Conservation (phyloP, 805 yeast species). For the Candida piceae region DNA sequence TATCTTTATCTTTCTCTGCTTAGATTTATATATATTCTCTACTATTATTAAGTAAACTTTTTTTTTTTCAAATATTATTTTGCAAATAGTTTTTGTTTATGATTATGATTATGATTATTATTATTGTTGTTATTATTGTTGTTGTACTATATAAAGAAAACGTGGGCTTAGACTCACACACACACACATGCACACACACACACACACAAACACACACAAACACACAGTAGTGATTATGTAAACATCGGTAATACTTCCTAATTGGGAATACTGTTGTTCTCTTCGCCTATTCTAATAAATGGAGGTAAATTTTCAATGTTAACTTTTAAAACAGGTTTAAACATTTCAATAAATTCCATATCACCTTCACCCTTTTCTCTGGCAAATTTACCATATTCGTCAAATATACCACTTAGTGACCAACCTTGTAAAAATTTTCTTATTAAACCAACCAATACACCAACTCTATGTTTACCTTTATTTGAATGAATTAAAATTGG, state of each 20-base stretch:
- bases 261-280: neutral
- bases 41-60: too few relatives aligned
- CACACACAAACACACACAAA: too few relatives aligned
- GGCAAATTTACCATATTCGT: constrained; percentile 89
- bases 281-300: constrained; percentile 42
- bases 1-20: constrained; percentile 89
- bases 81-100: too few relatives aligned
- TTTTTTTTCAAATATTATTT: too few relatives aligned
- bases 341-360: constrained; percentile 81
- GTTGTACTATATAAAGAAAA: too few relatives aligned
- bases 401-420: constrained; percentile 89
- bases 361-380: constrained; percentile 92
- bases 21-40: constrained; percentile 31
- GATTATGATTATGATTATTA: too few relatives aligned
- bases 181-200: too few relatives aligned
- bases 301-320: constrained; percentile 50
- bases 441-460: constrained; percentile 88
- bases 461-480: constrained; percentile 96
- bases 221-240: too few relatives aligned
- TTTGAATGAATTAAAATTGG: constrained; percentile 90
- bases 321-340: constrained; percentile 55
- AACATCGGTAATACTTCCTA: too few relatives aligned
- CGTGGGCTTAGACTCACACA: too few relatives aligned
- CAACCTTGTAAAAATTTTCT: constrained; percentile 85
- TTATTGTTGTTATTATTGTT: too few relatives aligned